Conservation (phyloP, 2,329 filamentous ascomycete species). For the Cercospora sesami region DNA sequence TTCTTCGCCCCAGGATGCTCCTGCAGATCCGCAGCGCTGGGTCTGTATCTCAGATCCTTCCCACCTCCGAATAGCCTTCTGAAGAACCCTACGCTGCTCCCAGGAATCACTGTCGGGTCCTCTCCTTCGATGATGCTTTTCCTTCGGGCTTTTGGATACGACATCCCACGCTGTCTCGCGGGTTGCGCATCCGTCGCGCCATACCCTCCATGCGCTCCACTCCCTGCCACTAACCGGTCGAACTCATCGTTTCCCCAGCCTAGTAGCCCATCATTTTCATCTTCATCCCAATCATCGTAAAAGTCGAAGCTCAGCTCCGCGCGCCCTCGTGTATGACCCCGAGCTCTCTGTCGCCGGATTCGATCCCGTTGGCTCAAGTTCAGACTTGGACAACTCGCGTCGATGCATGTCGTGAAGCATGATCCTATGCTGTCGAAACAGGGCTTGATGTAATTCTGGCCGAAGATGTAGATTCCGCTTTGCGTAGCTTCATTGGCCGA, state of each 20-base stretch:
- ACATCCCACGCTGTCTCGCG: slow-evolving; percentile 77
- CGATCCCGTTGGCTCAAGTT: slow-evolving; percentile 40
- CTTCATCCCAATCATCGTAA: slow-evolving; percentile 92
- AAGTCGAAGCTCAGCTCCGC: slow-evolving; percentile 93
- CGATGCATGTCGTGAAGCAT: slow-evolving; percentile 69
- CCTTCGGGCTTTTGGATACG: slow-evolving; percentile 60
- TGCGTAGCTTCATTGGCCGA: slow-evolving; percentile 89
- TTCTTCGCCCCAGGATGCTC: slow-evolving; percentile 70
- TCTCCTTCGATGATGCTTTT: slow-evolving; percentile 57
- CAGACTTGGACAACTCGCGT: slow-evolving; percentile 47
- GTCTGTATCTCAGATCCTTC: slow-evolving; percentile 77
- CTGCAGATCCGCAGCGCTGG: slow-evolving; percentile 84
- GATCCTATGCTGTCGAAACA: slow-evolving; percentile 69
- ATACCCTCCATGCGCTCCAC: slow-evolving; percentile 49
- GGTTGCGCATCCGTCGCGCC: slow-evolving; percentile 49
- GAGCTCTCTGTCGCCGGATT: slow-evolving; percentile 66
- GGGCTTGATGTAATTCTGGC: slow-evolving; percentile 78
- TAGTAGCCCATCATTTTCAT: slow-evolving; percentile 64
- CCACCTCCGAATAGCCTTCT: slow-evolving; percentile 75
- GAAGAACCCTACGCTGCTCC: slow-evolving; percentile 76
- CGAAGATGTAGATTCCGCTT: slow-evolving; percentile 83
- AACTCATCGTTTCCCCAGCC: slow-evolving; percentile 80
- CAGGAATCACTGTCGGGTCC: slow-evolving; percentile 87
- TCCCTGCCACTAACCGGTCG: slow-evolving; percentile 76
- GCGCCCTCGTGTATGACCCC: slow-evolving; percentile 59